Evolutionary conservation across 179 eudicot genomes (phyloP).

Genomic region (Gypsophila paniculata): DNA sequence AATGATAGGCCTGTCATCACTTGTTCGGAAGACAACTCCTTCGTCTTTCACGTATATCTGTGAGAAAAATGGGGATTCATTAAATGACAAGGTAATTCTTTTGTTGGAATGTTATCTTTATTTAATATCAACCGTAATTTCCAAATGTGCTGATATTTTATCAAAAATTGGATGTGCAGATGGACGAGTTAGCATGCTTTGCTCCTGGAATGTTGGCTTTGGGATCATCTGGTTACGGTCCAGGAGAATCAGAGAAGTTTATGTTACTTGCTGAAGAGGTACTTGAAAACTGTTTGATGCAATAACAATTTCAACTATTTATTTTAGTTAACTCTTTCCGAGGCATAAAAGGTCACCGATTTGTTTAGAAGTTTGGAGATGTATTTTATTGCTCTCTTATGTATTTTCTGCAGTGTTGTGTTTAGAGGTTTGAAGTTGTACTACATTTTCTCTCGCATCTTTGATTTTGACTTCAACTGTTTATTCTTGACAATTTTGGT

Average conservation of each 20-base stretch:
- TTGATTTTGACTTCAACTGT: background rate
- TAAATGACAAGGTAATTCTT: conserved; percentile 63
- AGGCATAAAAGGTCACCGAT: background rate
- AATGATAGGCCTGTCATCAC: conserved; percentile 76
- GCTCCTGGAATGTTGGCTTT: conserved; percentile 97
- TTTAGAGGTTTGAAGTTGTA: background rate
- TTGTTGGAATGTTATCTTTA: background rate
- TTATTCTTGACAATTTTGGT: background rate
- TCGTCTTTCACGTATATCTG: conserved; percentile 80
- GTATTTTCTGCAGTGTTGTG: background rate
- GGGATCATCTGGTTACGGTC: conserved; percentile 76
- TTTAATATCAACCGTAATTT: background rate
- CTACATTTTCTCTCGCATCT: background rate
- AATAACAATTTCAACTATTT: conserved; percentile 6
- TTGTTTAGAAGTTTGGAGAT: background rate
- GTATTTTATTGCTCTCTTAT: background rate
- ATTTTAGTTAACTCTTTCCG: background rate
- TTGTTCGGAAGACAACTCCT: conserved; percentile 81
- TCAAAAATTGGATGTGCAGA: conserved; percentile 44
- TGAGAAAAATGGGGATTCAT: conserved; percentile 63
- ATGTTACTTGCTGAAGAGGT: conserved; percentile 98
- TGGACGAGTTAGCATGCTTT: conserved; percentile 99
- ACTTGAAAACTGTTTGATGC: conserved; percentile 6
- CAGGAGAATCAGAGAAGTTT: conserved; percentile 64
- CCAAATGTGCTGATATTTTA: conserved; percentile 9